Conservation (phyloP, 2,329 filamentous ascomycete species). For the Cadophora sp. region DNA sequence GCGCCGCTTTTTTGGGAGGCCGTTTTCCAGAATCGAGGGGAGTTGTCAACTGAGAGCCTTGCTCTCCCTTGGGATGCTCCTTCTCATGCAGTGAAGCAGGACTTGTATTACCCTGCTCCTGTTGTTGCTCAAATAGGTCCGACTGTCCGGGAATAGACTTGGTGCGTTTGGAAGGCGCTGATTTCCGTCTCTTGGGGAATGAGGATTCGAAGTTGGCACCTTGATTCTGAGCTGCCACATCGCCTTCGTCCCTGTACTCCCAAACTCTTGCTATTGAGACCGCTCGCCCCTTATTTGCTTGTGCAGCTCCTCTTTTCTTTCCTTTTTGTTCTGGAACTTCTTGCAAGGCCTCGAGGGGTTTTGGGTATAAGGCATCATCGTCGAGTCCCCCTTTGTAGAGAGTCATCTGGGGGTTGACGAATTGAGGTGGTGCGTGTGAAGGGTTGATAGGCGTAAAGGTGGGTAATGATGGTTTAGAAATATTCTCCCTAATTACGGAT, state of each 20-base stretch:
- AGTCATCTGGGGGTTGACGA: conserved; percentile 29
- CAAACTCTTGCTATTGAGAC: conserved; percentile 32
- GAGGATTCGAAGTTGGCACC: conserved; percentile 12
- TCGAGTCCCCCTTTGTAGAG: conserved; percentile 23
- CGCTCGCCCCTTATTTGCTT: conserved; percentile 21
- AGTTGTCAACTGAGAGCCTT: conserved; percentile 28
- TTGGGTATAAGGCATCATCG: conserved; percentile 29
- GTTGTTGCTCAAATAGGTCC: conserved; percentile 13
- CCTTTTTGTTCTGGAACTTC: conserved; percentile 11
- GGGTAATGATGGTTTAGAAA: conserved; percentile 4
- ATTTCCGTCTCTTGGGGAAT: conserved; percentile 32
- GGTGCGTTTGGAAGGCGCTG: conserved; percentile 24
- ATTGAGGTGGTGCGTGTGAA: conserved; percentile 21
- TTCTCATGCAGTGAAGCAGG: not conserved
- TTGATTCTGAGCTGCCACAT: conserved; percentile 26
- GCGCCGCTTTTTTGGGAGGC: conserved; percentile 15
- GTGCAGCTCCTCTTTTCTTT: conserved; percentile 24
- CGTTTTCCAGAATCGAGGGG: conserved; percentile 30
- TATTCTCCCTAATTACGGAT: not conserved
- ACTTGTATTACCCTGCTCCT: not conserved
- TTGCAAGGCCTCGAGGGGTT: conserved; percentile 20
- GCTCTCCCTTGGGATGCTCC: not conserved
- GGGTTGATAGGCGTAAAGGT: conserved; percentile 39
- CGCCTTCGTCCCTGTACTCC: conserved; percentile 33
- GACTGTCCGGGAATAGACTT: conserved; percentile 20